phyloP scores from a whole-genome alignment of 176 grass and related monocot species.

The Aegilops umbellulata region DNA sequence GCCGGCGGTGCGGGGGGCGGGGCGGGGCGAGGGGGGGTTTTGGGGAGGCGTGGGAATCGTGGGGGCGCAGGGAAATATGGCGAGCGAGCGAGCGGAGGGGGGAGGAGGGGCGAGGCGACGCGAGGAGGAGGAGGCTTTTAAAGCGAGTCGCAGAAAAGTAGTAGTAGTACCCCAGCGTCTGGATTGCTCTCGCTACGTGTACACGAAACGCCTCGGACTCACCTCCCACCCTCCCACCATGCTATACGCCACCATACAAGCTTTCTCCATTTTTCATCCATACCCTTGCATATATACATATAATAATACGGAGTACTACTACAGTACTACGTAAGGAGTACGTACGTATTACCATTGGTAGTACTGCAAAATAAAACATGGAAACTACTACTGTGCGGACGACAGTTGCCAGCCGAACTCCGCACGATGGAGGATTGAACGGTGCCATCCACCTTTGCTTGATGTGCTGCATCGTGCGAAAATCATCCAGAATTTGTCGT shows the following conservation, averaged over 20 bases:
- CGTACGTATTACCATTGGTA: too few relatives aligned
- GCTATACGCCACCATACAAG: neutral
- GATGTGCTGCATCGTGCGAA: too few relatives aligned
- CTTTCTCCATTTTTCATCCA: neutral
- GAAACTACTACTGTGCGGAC: too few relatives aligned
- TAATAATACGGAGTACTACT: too few relatives aligned
- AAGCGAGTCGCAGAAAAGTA: constrained; percentile 32
- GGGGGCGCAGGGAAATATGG: constrained; percentile 39
- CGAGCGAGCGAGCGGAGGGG: neutral
- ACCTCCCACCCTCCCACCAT: neutral
- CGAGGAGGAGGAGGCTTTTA: constrained; percentile 44
- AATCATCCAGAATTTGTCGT: too few relatives aligned
- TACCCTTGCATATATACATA: neutral
- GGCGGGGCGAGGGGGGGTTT: neutral
- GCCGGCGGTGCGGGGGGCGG: constrained; percentile 17
- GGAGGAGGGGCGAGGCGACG: neutral
- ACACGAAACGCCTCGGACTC: constrained; percentile 30
- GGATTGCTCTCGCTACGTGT: constrained; percentile 28
- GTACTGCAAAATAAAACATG: too few relatives aligned
- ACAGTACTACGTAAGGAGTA: too few relatives aligned
- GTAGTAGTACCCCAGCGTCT: neutral
- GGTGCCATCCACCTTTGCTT: too few relatives aligned
- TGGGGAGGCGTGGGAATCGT: constrained; percentile 48
- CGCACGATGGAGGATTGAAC: too few relatives aligned
- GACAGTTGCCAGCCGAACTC: too few relatives aligned